Conservation (phyloP, 1,139 yeast genomes). For the Debaryomyces subglobosus region DNA sequence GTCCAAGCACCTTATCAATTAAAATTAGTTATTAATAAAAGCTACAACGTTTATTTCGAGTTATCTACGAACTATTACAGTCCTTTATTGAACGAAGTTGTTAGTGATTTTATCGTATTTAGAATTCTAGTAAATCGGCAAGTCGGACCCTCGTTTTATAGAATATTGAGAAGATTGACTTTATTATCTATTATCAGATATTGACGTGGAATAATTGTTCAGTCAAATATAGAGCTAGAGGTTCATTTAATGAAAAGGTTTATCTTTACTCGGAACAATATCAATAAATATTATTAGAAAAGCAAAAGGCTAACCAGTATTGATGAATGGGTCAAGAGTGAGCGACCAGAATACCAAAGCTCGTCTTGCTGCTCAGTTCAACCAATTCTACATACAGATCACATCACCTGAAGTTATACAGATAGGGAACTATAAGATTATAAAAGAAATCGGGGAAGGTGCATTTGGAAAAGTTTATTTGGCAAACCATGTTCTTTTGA, state of each 20-base stretch:
- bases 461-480: conserved; percentile 90
- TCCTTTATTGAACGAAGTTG: neutral
- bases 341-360: conserved; percentile 40
- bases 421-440: conserved; percentile 77
- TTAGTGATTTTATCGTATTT: neutral
- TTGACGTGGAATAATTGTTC: neutral
- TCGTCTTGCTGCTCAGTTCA: conserved; percentile 64
- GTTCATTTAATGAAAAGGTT: neutral
- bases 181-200: neutral
- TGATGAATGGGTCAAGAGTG: conserved; percentile 23
- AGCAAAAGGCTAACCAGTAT: neutral
- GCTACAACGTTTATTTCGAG: neutral
- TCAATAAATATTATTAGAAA: neutral
- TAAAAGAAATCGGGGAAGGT: conserved; percentile 82
- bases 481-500: conserved; percentile 75
- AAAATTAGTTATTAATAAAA: neutral
- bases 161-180: neutral
- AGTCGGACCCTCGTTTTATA: neutral
- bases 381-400: conserved; percentile 59
- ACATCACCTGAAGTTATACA: conserved; percentile 55
- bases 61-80: neutral
- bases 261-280: neutral
- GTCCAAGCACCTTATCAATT: neutral
- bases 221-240: neutral
- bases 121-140: neutral